phyloP scores from a whole-genome alignment of 2,329 filamentous ascomycete genomes.

The Rhexocercosporidium sp. region DNA sequence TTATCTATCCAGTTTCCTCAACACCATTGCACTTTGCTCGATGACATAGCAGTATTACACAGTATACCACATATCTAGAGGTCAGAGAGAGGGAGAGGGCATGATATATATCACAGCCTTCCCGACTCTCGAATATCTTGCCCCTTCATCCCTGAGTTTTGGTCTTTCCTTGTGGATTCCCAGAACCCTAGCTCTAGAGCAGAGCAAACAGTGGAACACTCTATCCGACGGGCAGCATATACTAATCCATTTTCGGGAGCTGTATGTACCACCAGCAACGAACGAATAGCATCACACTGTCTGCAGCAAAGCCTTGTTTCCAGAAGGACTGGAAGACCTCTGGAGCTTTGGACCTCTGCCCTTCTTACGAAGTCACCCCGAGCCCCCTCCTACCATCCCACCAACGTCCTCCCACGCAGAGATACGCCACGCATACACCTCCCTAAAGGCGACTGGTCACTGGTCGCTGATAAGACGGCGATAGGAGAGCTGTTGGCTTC shows the following conservation, averaged over 20 bases:
- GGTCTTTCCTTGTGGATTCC: no score
- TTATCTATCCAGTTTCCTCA: neutral
- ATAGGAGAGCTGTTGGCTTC: conserved; percentile 5
- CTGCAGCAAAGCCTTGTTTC: neutral
- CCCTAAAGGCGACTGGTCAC: conserved; percentile 13
- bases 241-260: neutral
- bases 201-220: neutral
- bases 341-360: neutral
- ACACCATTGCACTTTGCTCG: neutral
- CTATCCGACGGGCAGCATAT: neutral
- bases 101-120: neutral
- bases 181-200: no score
- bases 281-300: neutral
- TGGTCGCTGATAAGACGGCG: conserved; percentile 9
- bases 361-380: neutral
- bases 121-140: neutral
- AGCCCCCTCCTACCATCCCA: no score
- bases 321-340: neutral
- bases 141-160: neutral
- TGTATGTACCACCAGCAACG: neutral
- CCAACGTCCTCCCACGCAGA: conserved; percentile 7
- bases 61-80: no score
- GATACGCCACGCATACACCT: conserved; percentile 4
- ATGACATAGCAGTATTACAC: neutral
- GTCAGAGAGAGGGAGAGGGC: neutral